phyloP scores from a whole-genome alignment of 2,329 filamentous ascomycete species.

The Setomelanomma holmii region DNA sequence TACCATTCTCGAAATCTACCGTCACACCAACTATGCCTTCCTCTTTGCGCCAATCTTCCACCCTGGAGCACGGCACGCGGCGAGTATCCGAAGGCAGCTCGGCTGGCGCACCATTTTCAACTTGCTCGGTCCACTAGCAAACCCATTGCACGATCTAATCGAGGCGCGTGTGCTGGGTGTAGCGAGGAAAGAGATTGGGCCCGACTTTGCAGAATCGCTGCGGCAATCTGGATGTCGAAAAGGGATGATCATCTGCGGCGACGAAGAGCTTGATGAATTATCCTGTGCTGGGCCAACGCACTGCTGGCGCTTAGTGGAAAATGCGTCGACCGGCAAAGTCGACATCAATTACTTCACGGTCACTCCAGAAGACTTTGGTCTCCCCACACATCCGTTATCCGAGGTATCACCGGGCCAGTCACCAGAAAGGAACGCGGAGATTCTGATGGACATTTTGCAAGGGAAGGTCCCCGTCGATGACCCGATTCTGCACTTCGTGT shows the following conservation, averaged over 20 bases:
- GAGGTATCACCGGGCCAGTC: slow-evolving; percentile 85
- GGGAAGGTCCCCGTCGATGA: slow-evolving; percentile 77
- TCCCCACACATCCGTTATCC: slow-evolving; percentile 74
- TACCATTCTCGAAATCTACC: slow-evolving; percentile 76
- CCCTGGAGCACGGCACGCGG: slow-evolving; percentile 89
- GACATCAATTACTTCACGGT: slow-evolving; percentile 80
- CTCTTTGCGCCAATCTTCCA: slow-evolving; percentile 97
- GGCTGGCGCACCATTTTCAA: slow-evolving; percentile 98
- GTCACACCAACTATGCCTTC: slow-evolving; percentile 87
- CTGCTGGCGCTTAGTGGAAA: slow-evolving; percentile 80
- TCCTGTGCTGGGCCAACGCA: slow-evolving; percentile 87
- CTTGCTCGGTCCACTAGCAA: slow-evolving; percentile 88
- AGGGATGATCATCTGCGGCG: slow-evolving; percentile 89
- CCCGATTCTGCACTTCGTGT: slow-evolving; percentile 89
- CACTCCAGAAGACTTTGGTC: slow-evolving; percentile 84
- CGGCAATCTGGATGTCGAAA: slow-evolving; percentile 78
- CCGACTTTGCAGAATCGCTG: slow-evolving; percentile 86
- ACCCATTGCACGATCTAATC: slow-evolving; percentile 78
- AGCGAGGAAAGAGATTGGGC: slow-evolving; percentile 83
- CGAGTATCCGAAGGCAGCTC: slow-evolving; percentile 82
- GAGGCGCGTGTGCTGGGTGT: slow-evolving; percentile 95
- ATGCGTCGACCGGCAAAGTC: slow-evolving; percentile 54
- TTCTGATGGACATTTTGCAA: slow-evolving; percentile 77
- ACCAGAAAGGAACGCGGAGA: slow-evolving; percentile 85
- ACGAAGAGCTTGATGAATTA: slow-evolving; percentile 94